Evolutionary conservation across 208 protist species (phyloP).

Genomic region (Leishmania guyanensis): DNA sequence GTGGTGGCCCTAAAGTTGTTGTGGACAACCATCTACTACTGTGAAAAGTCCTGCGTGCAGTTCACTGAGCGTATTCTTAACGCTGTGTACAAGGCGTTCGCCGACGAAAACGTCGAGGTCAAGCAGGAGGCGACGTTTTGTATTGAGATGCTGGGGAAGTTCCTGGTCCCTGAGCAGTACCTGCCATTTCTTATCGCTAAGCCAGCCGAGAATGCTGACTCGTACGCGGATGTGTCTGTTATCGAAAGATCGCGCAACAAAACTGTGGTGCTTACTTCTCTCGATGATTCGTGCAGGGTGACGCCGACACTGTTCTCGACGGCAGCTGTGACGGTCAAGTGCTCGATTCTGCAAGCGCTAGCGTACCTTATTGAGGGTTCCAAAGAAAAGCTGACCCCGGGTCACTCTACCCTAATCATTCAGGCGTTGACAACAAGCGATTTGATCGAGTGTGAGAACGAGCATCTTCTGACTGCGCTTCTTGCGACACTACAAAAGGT

Average conservation of each 20-base stretch:
- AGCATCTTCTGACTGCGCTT: slow-evolving; percentile 64
- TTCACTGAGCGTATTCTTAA: slow-evolving; percentile 82
- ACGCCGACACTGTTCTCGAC: slow-evolving; percentile 87
- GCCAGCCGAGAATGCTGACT: slow-evolving; percentile 10
- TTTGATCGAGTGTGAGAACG: slow-evolving; percentile 68
- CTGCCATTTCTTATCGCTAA: slow-evolving; percentile 84
- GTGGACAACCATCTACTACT: slow-evolving; percentile 77
- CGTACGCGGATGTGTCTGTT: slow-evolving; percentile 38
- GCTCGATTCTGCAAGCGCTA: slow-evolving; percentile 72
- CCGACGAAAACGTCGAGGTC: slow-evolving; percentile 78
- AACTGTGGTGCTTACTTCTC: slow-evolving; percentile 63
- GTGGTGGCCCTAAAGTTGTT: slow-evolving; percentile 81
- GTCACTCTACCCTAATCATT: slow-evolving; percentile 63
- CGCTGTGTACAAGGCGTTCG: slow-evolving; percentile 82
- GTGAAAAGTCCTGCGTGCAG: slow-evolving; percentile 84
- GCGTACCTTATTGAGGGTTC: slow-evolving; percentile 73
- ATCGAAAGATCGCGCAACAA: slow-evolving; percentile 60
- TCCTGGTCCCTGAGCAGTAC: slow-evolving; percentile 90
- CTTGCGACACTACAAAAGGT: slow-evolving; percentile 50
- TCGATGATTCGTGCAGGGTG: slow-evolving; percentile 22
- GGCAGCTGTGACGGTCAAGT: slow-evolving; percentile 72
- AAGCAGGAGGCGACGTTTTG: slow-evolving; percentile 70
- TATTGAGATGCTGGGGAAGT: slow-evolving; percentile 83
- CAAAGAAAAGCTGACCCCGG: slow-evolving; percentile 50
- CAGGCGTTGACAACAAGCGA: slow-evolving; percentile 68